Percentiles rank a stretch among this genome's conserved stretches.
These are phyloP conservation scores for Ceratorhiza oryzae-sativae DNA, from an alignment of 1,284 basidiomycete genomes.

Conservation along the genomic window DNA sequence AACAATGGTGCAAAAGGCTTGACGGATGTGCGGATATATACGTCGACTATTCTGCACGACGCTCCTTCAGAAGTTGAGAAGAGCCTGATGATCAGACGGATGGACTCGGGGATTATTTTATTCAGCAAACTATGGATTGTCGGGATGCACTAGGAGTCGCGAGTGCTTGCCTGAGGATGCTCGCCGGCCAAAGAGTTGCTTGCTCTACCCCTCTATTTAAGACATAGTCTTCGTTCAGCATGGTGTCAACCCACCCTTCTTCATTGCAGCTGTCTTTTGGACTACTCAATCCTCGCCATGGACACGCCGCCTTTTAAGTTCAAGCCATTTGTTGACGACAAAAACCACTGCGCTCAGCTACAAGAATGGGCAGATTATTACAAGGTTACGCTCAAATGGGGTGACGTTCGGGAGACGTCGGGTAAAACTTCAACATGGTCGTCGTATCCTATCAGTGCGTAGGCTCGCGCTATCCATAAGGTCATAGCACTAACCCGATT, in stretches of 20 bases:
- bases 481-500: too few species aligned
- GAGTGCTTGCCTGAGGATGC: neutral
- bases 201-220: neutral
- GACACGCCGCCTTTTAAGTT: neutral
- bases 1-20: neutral
- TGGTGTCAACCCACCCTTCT: neutral
- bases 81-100: neutral
- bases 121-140: neutral
- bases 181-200: neutral
- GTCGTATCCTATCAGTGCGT: conserved; percentile 23
- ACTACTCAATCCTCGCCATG: neutral
- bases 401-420: neutral
- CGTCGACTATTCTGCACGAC: neutral
- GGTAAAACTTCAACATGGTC: neutral
- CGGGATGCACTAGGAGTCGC: neutral
- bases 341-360: neutral
- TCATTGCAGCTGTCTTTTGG: neutral
- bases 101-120: too few species aligned
- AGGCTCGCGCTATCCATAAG: neutral
- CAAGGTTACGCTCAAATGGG: neutral
- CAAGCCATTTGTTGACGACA: neutral
- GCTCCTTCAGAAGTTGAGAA: neutral
- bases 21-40: neutral
- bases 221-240: neutral
- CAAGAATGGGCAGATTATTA: conserved; percentile 17